Base-by-base conservation (phyloP, 2,329 filamentous ascomycete species). In the Dactylellina sp. region DNA sequence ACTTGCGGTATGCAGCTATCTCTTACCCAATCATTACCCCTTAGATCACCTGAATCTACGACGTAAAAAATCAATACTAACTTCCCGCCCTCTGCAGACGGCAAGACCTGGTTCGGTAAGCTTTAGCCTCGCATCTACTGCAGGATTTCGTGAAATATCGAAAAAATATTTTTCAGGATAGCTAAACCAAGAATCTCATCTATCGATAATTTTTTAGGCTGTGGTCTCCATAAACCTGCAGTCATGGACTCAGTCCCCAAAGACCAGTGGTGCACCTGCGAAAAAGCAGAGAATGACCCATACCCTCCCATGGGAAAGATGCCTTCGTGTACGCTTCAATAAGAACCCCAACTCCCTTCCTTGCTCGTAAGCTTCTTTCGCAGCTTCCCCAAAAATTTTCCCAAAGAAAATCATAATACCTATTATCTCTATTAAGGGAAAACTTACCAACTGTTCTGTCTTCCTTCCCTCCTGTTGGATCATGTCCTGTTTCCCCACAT, bases 81-180 rank as follows among this genome's bases (percentile, higher is more conserved):
- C 46, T 53, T 60, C 55, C 63, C 63, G 62, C 50, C 56, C 63
- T 42, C 16, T 55, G 52, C 68, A 72, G 68, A 72, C 18, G 68
- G 68, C 68, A 72, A 72, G 68, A 72, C 68, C 53, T 72, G 68
- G 68, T 64, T 53, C 24, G 68, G 68, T 72, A 65, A 9, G 68
- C 44, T 24, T 16, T 1, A 37, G 20, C 37, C n/a, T 37, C 18
- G 18, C 49, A 20, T 18, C 11, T 6, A 18, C 25, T n/a, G n/a
- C 18, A 46, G 7, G 25, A 35, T 50, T 28, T 12, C 16, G 24
- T 50, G 20, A 16, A 35, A 11, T 14, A 12, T 44, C 22, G n/a
- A n/a, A n/a, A n/a, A 44, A 22, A 59, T 12, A 16, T 18, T 4
- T 28, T 18, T 2, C 7, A 12, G 25, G 3, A 46, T 22, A 64